phyloP scores from a whole-genome alignment of 495 filamentous ascomycete genomes.

The Acidiella bohemica region DNA sequence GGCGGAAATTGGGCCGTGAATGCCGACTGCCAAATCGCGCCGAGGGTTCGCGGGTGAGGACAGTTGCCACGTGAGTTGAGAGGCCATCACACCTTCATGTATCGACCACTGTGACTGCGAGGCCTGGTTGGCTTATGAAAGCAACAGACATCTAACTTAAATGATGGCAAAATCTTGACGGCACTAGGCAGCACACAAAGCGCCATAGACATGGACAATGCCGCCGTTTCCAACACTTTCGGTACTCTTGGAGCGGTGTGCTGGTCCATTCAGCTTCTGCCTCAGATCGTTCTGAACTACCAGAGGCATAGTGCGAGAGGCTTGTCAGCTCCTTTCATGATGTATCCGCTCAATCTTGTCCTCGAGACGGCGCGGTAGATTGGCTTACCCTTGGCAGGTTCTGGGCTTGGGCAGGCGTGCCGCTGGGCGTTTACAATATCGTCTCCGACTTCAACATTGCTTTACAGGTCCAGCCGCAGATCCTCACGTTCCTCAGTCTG shows the following conservation, averaged over 20 bases:
- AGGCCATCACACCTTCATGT: no score
- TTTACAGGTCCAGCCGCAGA: slow-evolving; percentile 46
- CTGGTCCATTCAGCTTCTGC: slow-evolving; percentile 49
- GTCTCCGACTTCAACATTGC: slow-evolving; percentile 47
- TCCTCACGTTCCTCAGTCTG: slow-evolving; percentile 46
- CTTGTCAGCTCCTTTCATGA: slow-evolving; percentile 51
- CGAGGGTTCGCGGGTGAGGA: no score
- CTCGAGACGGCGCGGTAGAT: background rate
- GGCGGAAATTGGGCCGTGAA: no score
- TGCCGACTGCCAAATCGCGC: no score
- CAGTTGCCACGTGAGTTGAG: no score
- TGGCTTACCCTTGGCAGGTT: slow-evolving; percentile 17
- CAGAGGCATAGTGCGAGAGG: slow-evolving; percentile 45
- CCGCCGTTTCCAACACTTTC: slow-evolving; percentile 42
- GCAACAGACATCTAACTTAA: no score
- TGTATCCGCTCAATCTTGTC: slow-evolving; percentile 20
- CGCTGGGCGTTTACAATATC: slow-evolving; percentile 54
- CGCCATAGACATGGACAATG: slow-evolving; percentile 35
- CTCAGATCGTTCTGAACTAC: slow-evolving; percentile 53
- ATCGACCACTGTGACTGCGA: no score
- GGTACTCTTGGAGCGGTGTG: slow-evolving; percentile 44
- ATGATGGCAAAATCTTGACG: no score
- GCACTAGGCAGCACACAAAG: background rate
- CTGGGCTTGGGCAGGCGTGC: slow-evolving; percentile 51
- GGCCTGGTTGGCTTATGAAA: no score